Percentiles rank a stretch among this genome's conserved stretches.
Conservation (phyloP, 768 basidiomycete genomes). For the Tremella yokohamensis region DNA sequence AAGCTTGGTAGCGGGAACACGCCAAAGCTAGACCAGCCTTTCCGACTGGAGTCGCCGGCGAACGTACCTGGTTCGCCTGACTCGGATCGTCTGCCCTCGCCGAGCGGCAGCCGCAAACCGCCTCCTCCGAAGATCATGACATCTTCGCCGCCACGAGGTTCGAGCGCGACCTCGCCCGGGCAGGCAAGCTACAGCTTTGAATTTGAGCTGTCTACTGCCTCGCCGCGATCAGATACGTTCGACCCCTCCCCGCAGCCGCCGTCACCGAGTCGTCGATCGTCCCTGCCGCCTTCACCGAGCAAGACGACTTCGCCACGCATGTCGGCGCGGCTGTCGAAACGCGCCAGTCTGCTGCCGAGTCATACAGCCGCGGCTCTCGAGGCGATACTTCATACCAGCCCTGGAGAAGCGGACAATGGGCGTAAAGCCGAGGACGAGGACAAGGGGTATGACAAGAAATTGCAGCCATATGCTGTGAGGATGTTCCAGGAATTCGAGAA, state of each 20-base stretch:
- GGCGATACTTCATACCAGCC: constrained; percentile 12
- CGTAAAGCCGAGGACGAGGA: constrained; percentile 14
- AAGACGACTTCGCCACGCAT: constrained; percentile 46
- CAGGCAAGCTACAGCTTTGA: constrained; percentile 38
- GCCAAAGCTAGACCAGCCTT: constrained; percentile 6
- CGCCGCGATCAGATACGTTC: constrained; percentile 48
- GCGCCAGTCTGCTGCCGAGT: constrained; percentile 46
- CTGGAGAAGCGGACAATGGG: constrained; percentile 4
- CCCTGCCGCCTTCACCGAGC: constrained; percentile 30
- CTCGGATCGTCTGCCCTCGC: constrained; percentile 1
- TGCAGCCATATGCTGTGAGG: constrained; percentile 49
- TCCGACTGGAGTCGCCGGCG: constrained; percentile 1
- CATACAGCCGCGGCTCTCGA: constrained; percentile 39
- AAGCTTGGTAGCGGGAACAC: not conserved
- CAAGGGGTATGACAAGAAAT: constrained; percentile 41
- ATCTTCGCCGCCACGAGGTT: constrained; percentile 4
- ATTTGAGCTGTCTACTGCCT: constrained; percentile 48
- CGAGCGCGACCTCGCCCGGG: not conserved
- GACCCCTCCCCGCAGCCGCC: constrained; percentile 31
- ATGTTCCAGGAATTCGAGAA: constrained; percentile 51
- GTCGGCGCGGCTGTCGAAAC: constrained; percentile 46
- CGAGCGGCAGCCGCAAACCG: constrained; percentile 12
- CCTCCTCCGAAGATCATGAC: constrained; percentile 32
- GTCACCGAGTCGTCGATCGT: constrained; percentile 13
- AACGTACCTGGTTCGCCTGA: not conserved